A percentile compares a stretch with the other conserved stretches of the same genome.
These are phyloP conservation scores for Heteromeles arbutifolia DNA, from an alignment of 306 rosid genomes.

Conservation along the genomic window DNA sequence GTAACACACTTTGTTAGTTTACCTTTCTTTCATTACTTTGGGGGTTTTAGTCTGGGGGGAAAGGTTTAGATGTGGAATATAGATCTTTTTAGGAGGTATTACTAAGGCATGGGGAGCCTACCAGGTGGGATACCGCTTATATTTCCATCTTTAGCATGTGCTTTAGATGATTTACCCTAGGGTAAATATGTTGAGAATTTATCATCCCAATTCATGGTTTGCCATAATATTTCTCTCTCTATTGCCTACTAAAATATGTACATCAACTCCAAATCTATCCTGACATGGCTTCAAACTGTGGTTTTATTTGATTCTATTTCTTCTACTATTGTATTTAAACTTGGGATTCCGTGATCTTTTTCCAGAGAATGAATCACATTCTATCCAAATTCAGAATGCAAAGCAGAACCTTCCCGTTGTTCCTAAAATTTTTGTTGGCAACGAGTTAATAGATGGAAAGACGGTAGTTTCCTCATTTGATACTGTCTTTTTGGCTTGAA, in stretches of 20 bases:
- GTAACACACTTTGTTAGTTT: conserved; percentile 23
- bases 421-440: conserved; percentile 56
- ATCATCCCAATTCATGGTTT: background rate
- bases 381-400: conserved; percentile 37
- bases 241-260: background rate
- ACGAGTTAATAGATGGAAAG: conserved; percentile 63
- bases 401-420: conserved; percentile 30
- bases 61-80: too few species aligned
- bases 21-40: background rate
- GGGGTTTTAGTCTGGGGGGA: background rate
- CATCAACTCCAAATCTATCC: background rate
- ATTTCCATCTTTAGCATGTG: too few species aligned
- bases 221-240: background rate
- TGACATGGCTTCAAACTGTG: background rate
- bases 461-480: conserved; percentile 41
- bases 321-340: background rate
- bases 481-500: conserved; percentile 1
- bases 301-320: background rate
- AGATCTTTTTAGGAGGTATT: too few species aligned
- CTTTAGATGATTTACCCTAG: background rate
- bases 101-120: too few species aligned
- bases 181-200: background rate
- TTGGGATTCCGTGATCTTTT: conserved; percentile 6
- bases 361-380: conserved; percentile 48
- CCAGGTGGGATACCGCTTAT: background rate